Evolutionary conservation across 2,329 filamentous ascomycete genomes (phyloP).

Genomic region (Epichloe uncinata): DNA sequence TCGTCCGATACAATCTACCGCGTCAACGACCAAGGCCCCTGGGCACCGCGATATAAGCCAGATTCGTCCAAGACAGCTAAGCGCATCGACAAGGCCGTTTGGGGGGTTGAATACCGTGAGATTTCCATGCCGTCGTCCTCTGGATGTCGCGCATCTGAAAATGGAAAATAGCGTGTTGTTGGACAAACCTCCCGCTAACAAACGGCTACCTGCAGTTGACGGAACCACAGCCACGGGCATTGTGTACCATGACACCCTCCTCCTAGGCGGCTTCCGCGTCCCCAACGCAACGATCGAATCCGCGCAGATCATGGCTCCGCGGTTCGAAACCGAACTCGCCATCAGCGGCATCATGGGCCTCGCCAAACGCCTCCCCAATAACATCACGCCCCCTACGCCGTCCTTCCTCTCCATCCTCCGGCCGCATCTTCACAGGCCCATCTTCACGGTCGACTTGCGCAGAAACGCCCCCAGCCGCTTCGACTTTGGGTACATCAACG

Average conservation of each 20-base stretch:
- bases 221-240: slow-evolving; percentile 31
- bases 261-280: slow-evolving; percentile 30
- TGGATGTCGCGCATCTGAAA: slow-evolving; percentile 5
- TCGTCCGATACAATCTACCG: slow-evolving; percentile 31
- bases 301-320: slow-evolving; percentile 28
- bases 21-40: slow-evolving; percentile 21
- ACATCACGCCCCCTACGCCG: slow-evolving; percentile 28
- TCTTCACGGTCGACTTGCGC: slow-evolving; percentile 38
- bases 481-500: slow-evolving; percentile 37
- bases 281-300: slow-evolving; percentile 35
- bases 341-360: slow-evolving; percentile 41
- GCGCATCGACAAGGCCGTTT: slow-evolving; percentile 29
- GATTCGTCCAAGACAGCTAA: slow-evolving; percentile 30
- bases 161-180: background rate
- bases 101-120: slow-evolving; percentile 36
- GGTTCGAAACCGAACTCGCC: slow-evolving; percentile 27
- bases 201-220: slow-evolving; percentile 22
- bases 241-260: slow-evolving; percentile 37
- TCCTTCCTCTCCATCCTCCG: slow-evolving; percentile 32
- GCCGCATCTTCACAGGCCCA: slow-evolving; percentile 23
- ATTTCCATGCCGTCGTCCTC: slow-evolving; percentile 9
- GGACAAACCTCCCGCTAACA: background rate
- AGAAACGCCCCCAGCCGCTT: slow-evolving; percentile 34
- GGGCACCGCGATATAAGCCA: slow-evolving; percentile 29
- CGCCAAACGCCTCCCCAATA: slow-evolving; percentile 31